Evolutionary conservation across 768 basidiomycete genomes (phyloP).

Genomic region (Macrolepiota fuliginosa): DNA sequence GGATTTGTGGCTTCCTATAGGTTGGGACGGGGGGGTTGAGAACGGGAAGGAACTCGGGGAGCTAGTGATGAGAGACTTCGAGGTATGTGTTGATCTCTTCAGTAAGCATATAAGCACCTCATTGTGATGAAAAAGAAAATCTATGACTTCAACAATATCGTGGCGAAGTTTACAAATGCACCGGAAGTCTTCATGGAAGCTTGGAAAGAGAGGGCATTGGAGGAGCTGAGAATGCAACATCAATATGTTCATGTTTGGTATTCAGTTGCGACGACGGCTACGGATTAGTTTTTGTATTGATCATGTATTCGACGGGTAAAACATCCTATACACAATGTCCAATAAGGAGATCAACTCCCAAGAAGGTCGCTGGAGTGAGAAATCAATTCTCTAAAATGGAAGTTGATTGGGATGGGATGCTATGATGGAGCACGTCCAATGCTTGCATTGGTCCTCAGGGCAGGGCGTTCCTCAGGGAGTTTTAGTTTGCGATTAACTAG

Average conservation of each 20-base stretch:
- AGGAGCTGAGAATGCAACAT: background rate
- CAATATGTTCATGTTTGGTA: background rate
- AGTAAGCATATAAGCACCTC: background rate
- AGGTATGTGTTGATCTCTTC: background rate
- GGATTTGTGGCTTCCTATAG: background rate
- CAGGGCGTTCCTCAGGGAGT: background rate
- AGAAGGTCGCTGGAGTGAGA: background rate
- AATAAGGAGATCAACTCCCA: background rate
- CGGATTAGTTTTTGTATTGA: background rate
- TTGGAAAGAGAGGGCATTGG: background rate
- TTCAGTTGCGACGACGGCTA: background rate
- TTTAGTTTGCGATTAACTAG: background rate
- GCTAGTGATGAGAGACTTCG: background rate
- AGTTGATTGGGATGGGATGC: background rate
- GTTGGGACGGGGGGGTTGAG: background rate
- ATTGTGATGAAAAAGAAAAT: background rate
- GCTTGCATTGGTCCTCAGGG: background rate
- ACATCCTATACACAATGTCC: background rate
- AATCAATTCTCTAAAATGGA: constrained; percentile 1
- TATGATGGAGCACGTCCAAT: background rate
- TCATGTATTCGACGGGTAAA: background rate
- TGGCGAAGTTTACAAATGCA: background rate
- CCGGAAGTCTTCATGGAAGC: background rate
- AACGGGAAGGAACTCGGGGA: background rate
- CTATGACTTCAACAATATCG: background rate